A percentile compares a stretch with the other conserved stretches of the same genome.
Conservation (phyloP, 1,284 basidiomycete genomes). For the Ceratobasidium sp. region DNA sequence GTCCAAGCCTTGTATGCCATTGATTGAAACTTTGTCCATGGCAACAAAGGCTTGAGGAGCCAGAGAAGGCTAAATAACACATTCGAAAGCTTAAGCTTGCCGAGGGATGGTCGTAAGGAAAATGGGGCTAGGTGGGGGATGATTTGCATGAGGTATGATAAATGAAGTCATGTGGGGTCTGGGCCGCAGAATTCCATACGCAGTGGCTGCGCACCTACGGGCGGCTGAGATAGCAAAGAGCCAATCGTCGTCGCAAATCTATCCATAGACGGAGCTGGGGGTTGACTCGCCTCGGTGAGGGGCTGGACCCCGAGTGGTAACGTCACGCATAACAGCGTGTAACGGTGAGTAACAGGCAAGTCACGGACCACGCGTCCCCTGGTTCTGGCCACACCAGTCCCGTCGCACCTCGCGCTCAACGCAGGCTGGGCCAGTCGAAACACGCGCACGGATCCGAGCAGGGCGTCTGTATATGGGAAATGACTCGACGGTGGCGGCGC, state of each 20-base stretch:
- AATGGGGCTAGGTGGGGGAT: neutral
- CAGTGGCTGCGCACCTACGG: slow-evolving; percentile 13
- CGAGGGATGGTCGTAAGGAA: neutral
- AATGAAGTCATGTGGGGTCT: slow-evolving; percentile 21
- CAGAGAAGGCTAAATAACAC: neutral
- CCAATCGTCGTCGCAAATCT: too few species aligned
- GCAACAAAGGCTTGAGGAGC: neutral
- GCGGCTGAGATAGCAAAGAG: too few species aligned
- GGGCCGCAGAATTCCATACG: neutral
- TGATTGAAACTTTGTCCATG: neutral
- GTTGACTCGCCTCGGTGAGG: slow-evolving; percentile 15
- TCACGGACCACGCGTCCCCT: neutral
- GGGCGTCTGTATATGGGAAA: neutral
- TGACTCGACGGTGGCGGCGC: slow-evolving; percentile 6
- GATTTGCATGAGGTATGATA: neutral
- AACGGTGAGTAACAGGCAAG: neutral
- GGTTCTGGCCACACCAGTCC: neutral
- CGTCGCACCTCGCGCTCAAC: neutral
- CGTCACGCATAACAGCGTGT: neutral
- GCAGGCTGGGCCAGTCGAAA: neutral
- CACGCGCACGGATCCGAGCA: neutral
- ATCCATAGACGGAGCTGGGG: neutral
- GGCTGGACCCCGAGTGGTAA: slow-evolving; percentile 21
- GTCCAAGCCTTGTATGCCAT: slow-evolving; percentile 13
- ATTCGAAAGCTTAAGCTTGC: neutral